Base-by-base conservation (phyloP, 495 filamentous ascomycete genomes). In the Aspergillus steynii region DNA sequence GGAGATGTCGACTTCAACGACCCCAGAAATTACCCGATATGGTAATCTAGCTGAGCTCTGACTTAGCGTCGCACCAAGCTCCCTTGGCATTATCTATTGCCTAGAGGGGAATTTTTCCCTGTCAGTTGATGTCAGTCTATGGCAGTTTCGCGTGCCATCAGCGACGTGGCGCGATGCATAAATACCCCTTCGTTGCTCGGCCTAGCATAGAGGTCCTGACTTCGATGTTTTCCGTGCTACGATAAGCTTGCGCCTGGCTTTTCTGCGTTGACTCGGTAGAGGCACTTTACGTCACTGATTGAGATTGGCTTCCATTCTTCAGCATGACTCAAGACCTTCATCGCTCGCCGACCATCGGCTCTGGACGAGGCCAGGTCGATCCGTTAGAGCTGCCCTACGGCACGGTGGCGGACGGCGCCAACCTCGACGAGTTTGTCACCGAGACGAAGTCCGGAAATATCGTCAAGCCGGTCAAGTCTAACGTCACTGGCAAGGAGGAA, bases 381-480 rank as follows among this genome's bases (percentile, higher is more conserved):
- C 37, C 37, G 12, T 42, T 42, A 42, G 67, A 88, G 65, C 79
- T 92, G 3, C 88, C 88, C 0, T 83, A 84, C 61, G 83, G 88
- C 64, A 86, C 84, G 15, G 69, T 91, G 25, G 87, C 69, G 50
- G 73, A 76, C 55, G 66, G 77, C 32, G 89, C 87, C 56, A 80
- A 85, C 65, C 71, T 91, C 53, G 76, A 77, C 25, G 89, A 91
- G 70, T 92, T 86, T 62, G 84, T 77, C 4, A 71, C 74, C 29
- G 88, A 90, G 68, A 88, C 85, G 9, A 62, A 68, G 26, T 64
- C 68, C 0, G 89, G 88, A 4, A 75, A 85, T 56, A 88, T 91
- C 60, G 75, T 86, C 57, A 83, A 82, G 61, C 73, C 74, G 27
- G 65, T 83, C 46, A 71, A 70, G 28, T 86, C 86, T 2, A 71